A percentile compares a stretch with the other conserved stretches of the same genome.
These are phyloP conservation scores for Ceratobasidium sp. DNA, from an alignment of 1,284 basidiomycete species.

Conservation along the genomic window DNA sequence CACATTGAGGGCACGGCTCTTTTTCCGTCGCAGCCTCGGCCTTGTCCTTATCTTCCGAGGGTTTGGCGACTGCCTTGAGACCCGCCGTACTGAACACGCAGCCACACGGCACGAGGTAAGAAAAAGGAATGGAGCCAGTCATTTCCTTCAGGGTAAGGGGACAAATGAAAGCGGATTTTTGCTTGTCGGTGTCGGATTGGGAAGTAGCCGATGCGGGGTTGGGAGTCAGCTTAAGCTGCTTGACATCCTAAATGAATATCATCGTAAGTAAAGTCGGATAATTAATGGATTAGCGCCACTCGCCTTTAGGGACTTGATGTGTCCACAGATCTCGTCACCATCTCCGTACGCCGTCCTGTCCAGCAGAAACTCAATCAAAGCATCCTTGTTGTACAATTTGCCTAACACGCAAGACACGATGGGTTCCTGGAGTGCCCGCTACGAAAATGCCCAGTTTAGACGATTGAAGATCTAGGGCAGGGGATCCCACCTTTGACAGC, in stretches of 20 bases:
- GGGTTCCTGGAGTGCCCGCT: slow-evolving; percentile 84
- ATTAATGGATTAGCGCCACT: slow-evolving; percentile 44
- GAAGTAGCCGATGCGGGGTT: slow-evolving; percentile 61
- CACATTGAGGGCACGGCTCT: slow-evolving; percentile 76
- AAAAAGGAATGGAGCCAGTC: slow-evolving; percentile 87
- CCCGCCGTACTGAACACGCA: slow-evolving; percentile 84
- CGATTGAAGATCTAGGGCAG: neutral
- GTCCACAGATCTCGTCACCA: slow-evolving; percentile 82
- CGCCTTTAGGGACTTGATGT: slow-evolving; percentile 87
- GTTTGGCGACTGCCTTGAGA: slow-evolving; percentile 64
- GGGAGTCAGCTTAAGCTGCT: slow-evolving; percentile 76
- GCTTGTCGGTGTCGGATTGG: slow-evolving; percentile 49
- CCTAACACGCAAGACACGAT: slow-evolving; percentile 88
- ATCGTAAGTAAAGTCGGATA: slow-evolving; percentile 5
- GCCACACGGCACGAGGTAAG: slow-evolving; percentile 86
- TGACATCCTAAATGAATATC: slow-evolving; percentile 69
- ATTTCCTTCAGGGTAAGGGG: slow-evolving; percentile 91
- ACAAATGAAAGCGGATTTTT: slow-evolving; percentile 76
- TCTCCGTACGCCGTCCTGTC: slow-evolving; percentile 80
- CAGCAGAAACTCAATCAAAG: slow-evolving; percentile 84
- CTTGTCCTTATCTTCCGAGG: slow-evolving; percentile 47
- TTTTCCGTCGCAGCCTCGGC: slow-evolving; percentile 47
- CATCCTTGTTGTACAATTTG: slow-evolving; percentile 93
- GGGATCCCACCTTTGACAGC: slow-evolving; percentile 78
- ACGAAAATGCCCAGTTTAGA: slow-evolving; percentile 36